Percentiles rank a stretch among this genome's conserved stretches.
Conservation (phyloP, 139 green algal species). For the Chlamydomonas incerta region DNA sequence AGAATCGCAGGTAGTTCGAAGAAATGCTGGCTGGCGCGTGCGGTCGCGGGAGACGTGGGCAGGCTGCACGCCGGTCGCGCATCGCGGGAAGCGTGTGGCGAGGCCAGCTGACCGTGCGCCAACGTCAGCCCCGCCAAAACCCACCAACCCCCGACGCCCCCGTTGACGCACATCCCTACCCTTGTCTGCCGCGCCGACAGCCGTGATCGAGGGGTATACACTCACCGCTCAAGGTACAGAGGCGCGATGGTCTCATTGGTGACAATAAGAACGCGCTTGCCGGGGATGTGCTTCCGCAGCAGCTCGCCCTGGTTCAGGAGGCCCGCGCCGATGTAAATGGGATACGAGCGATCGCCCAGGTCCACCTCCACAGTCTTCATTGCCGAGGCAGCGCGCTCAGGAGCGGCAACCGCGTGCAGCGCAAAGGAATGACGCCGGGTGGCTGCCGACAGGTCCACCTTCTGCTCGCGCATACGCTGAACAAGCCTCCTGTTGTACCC, state of each 20-base stretch:
- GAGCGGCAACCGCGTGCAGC: conserved; percentile 17
- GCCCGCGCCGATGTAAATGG: conserved; percentile 95
- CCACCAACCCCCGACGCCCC: neutral
- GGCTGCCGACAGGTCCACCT: neutral
- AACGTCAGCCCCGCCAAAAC: neutral
- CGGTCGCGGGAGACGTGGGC: too few relatives aligned
- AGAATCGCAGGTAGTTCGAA: too few relatives aligned
- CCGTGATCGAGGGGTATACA: too few relatives aligned
- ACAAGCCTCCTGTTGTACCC: conserved; percentile 37
- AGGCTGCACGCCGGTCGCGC: too few relatives aligned
- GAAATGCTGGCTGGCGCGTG: too few relatives aligned
- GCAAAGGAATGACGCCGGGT: neutral
- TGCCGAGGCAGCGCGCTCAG: neutral
- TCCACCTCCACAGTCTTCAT: conserved; percentile 83
- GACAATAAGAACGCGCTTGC: conserved; percentile 93
- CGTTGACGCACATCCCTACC: too few relatives aligned
- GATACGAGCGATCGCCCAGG: conserved; percentile 93
- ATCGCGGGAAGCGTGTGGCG: too few relatives aligned
- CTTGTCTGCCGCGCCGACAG: too few relatives aligned
- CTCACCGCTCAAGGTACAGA: conserved; percentile 91
- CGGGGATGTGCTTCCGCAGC: conserved; percentile 89
- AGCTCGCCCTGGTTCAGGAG: conserved; percentile 83
- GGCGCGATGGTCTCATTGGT: conserved; percentile 96
- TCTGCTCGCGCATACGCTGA: conserved; percentile 35
- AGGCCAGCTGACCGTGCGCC: too few relatives aligned